A percentile compares a stretch with the other conserved stretches of the same genome.
phyloP scores from a whole-genome alignment of 2,329 filamentous ascomycete species.

The Aphanocladium album region DNA sequence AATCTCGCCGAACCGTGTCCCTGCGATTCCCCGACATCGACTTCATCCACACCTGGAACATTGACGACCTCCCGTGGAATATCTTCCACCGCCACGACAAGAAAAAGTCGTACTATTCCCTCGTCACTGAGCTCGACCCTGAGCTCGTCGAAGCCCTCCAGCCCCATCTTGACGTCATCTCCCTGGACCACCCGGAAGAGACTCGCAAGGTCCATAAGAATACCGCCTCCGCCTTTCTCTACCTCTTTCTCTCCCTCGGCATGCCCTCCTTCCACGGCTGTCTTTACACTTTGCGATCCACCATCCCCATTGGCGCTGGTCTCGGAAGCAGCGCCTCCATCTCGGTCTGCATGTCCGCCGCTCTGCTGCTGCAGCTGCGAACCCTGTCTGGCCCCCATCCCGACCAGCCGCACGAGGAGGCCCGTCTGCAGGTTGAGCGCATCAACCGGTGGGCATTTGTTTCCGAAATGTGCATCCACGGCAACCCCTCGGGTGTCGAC shows the following conservation, averaged over 20 bases:
- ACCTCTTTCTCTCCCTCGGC: constrained; percentile 84
- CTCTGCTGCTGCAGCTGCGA: constrained; percentile 80
- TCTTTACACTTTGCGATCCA: constrained; percentile 86
- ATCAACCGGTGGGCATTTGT: constrained; percentile 99
- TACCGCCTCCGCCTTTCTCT: constrained; percentile 82
- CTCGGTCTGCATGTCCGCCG: constrained; percentile 79
- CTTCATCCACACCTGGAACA: constrained; percentile 87
- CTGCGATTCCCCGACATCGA: constrained; percentile 89
- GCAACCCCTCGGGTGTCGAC: constrained; percentile 92
- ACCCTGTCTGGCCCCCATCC: constrained; percentile 86
- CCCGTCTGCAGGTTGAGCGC: constrained; percentile 83
- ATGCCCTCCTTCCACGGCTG: constrained; percentile 73
- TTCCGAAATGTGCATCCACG: constrained; percentile 93
- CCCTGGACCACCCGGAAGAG: constrained; percentile 58
- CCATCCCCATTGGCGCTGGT: constrained; percentile 86
- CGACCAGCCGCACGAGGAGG: constrained; percentile 83
- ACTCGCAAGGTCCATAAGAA: constrained; percentile 78
- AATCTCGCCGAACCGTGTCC: constrained; percentile 82
- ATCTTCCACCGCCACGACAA: constrained; percentile 73
- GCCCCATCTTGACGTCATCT: constrained; percentile 71
- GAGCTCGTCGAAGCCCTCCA: constrained; percentile 77
- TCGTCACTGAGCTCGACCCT: constrained; percentile 76
- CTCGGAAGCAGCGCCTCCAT: constrained; percentile 94
- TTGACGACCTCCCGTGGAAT: constrained; percentile 84
- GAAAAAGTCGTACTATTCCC: constrained; percentile 93